Percentiles rank a stretch among this genome's conserved stretches.
Conservation (phyloP, 352 stramenopile species). For the Phytophthora pseudosyringae region DNA sequence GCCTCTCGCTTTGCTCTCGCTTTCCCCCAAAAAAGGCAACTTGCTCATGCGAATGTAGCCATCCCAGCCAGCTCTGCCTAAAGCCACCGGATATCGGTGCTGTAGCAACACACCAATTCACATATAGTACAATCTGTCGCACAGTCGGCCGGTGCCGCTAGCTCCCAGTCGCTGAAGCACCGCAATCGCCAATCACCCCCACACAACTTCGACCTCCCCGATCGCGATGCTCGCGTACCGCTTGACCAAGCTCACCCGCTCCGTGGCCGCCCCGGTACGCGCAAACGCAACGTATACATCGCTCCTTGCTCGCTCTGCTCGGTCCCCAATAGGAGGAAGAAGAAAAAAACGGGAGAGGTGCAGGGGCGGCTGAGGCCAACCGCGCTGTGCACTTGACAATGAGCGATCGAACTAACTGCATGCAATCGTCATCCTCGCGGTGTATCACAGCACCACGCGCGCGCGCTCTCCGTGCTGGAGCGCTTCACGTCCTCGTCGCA, state of each 20-base stretch:
- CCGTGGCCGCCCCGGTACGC: slow-evolving; percentile 29
- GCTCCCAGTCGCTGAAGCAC: slow-evolving; percentile 8
- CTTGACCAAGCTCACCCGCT: slow-evolving; percentile 33
- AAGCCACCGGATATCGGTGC: background rate
- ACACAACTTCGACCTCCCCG: slow-evolving; percentile 20
- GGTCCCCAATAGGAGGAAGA: background rate
- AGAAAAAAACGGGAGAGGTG: background rate
- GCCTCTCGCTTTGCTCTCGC: slow-evolving; percentile 9
- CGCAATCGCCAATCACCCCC: slow-evolving; percentile 22
- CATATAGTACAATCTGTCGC: background rate
- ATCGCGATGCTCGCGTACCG: slow-evolving; percentile 31
- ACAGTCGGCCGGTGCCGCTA: background rate
- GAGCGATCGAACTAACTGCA: slow-evolving; percentile 19
- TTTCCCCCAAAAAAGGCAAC: slow-evolving; percentile 22
- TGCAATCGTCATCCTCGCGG: slow-evolving; percentile 1
- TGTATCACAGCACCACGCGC: slow-evolving; percentile 27
- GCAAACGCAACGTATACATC: background rate
- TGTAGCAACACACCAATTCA: background rate
- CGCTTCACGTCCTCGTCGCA: slow-evolving; percentile 34
- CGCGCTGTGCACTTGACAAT: background rate
- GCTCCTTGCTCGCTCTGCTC: background rate
- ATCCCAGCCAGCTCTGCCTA: background rate
- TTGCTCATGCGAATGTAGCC: slow-evolving; percentile 12
- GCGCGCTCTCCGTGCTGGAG: slow-evolving; percentile 27
- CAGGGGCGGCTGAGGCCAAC: background rate